Conservation (phyloP, 441 rosid genomes). For the Euphorbia corollata region DNA sequence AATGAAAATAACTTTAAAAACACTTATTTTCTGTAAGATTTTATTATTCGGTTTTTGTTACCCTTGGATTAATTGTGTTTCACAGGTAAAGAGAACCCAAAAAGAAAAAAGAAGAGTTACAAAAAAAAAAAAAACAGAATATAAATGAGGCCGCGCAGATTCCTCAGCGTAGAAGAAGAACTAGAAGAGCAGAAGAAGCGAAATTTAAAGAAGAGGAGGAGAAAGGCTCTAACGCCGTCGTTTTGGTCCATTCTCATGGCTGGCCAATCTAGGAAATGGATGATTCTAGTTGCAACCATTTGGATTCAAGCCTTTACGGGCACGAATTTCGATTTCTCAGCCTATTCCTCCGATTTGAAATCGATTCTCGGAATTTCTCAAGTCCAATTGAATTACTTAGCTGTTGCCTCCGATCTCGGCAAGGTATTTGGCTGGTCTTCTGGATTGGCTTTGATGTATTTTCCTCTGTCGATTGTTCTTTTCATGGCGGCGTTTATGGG, state of each 20-base stretch:
- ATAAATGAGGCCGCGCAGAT: slow-evolving; percentile 27
- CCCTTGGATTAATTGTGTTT: too few relatives aligned
- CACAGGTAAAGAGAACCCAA: too few relatives aligned
- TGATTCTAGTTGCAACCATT: slow-evolving; percentile 69
- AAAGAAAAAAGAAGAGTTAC: too few relatives aligned
- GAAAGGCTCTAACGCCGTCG: background rate
- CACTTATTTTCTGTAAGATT: too few relatives aligned
- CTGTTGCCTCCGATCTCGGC: slow-evolving; percentile 89
- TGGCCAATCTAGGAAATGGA: slow-evolving; percentile 81
- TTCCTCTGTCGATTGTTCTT: slow-evolving; percentile 66
- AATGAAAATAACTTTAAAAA: too few relatives aligned
- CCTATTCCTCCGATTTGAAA: slow-evolving; percentile 67
- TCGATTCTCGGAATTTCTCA: slow-evolving; percentile 67
- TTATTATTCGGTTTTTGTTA: too few relatives aligned
- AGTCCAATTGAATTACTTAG: slow-evolving; percentile 75
- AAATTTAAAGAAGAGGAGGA: background rate
- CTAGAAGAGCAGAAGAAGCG: background rate
- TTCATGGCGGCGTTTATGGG: slow-evolving; percentile 77
- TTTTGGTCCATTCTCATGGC: slow-evolving; percentile 31
- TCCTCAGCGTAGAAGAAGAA: background rate
- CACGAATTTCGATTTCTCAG: slow-evolving; percentile 88
- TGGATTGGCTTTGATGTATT: slow-evolving; percentile 60
- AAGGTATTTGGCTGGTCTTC: slow-evolving; percentile 91
- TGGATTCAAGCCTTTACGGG: slow-evolving; percentile 96
- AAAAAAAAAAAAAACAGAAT: background rate